Evolutionary conservation across 345 rosid genomes (phyloP).

Genomic region (Populus nigra): DNA sequence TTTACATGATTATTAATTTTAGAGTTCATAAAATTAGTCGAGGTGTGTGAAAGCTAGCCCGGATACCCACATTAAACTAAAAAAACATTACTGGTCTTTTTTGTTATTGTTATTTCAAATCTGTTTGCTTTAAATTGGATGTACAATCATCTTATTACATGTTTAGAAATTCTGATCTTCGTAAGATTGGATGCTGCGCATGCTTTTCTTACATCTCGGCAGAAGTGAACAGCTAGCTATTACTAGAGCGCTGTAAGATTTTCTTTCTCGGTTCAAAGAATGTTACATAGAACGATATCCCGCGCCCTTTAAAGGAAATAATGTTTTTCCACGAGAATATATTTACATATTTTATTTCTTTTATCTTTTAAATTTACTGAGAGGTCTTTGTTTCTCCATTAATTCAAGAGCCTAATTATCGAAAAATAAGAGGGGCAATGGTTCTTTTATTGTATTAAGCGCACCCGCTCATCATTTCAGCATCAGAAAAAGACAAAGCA

Average conservation of each 20-base stretch:
- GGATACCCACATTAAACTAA: too few species aligned
- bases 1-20: too few species aligned
- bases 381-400: neutral
- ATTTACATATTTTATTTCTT: neutral
- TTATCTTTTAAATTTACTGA: too few species aligned
- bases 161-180: too few species aligned
- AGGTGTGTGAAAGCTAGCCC: accelerated
- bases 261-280: neutral
- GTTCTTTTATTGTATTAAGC: too few species aligned
- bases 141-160: neutral
- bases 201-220: neutral
- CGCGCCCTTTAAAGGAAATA: neutral
- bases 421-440: neutral
- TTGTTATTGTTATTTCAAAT: neutral
- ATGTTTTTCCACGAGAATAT: neutral
- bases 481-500: neutral
- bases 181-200: neutral
- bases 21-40: too few species aligned
- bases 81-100: too few species aligned
- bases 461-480: neutral
- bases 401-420: too few species aligned
- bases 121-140: neutral
- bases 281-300: neutral
- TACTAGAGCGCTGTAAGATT: neutral
- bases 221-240: neutral